phyloP scores from a whole-genome alignment of 768 basidiomycete species.

The Xerocomus spinulosus region DNA sequence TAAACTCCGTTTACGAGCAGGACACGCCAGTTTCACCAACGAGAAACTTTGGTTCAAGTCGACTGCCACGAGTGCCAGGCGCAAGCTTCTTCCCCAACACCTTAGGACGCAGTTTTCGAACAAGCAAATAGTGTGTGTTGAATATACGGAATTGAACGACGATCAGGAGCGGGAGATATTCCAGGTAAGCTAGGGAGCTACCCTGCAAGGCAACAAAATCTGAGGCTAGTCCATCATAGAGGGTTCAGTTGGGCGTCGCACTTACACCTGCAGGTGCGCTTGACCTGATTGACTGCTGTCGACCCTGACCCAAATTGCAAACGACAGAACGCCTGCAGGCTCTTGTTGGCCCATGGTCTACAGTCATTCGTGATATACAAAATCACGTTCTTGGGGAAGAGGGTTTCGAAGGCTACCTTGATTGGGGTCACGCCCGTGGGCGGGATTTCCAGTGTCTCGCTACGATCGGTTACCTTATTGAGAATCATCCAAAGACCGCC shows the following conservation, averaged over 20 bases:
- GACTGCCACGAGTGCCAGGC: slow-evolving; percentile 12
- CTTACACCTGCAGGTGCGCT: slow-evolving; percentile 59
- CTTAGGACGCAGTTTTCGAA: slow-evolving; percentile 48
- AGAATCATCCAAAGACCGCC: slow-evolving; percentile 37
- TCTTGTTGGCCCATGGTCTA: slow-evolving; percentile 49
- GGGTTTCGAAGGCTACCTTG: slow-evolving; percentile 35
- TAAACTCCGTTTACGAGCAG: neutral
- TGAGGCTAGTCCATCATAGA: slow-evolving; percentile 35
- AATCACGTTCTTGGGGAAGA: slow-evolving; percentile 40
- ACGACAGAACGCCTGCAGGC: slow-evolving; percentile 64
- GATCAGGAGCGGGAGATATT: slow-evolving; percentile 64
- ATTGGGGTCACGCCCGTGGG: slow-evolving; percentile 50
- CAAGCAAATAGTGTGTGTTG: slow-evolving; percentile 61
- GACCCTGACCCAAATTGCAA: neutral
- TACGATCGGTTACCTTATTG: slow-evolving; percentile 48
- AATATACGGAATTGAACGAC: slow-evolving; percentile 58
- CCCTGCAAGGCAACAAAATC: too few species aligned
- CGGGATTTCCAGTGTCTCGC: slow-evolving; percentile 56
- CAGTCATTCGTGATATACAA: slow-evolving; percentile 55
- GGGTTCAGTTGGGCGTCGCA: slow-evolving; percentile 76
- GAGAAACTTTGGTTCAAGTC: slow-evolving; percentile 38
- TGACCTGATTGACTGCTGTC: neutral
- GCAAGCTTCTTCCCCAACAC: slow-evolving; percentile 32
- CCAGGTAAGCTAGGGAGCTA: slow-evolving; percentile 56
- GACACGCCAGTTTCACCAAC: slow-evolving; percentile 25